phyloP scores from a whole-genome alignment of 371 early-diverging fungal genomes.

The Cladochytrium tenue region DNA sequence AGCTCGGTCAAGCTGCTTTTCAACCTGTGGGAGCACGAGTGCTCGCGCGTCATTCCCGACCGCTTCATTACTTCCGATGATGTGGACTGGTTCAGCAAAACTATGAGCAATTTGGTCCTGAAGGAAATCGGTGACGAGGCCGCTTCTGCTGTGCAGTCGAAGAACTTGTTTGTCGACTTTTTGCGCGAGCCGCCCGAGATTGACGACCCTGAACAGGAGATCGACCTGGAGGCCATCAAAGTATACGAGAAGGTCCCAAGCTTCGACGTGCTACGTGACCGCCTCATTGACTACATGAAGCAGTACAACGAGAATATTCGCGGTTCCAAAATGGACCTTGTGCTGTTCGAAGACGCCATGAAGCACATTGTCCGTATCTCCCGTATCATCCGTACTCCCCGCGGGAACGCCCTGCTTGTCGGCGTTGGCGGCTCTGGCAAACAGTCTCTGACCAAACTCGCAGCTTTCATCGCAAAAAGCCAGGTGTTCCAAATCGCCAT shows the following conservation, averaged over 20 bases:
- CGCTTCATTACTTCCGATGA: constrained; percentile 61
- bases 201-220: constrained; percentile 61
- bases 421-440: constrained; percentile 61
- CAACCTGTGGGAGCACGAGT: constrained; percentile 65
- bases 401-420: constrained; percentile 56
- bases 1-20: constrained; percentile 43
- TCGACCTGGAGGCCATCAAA: constrained; percentile 57
- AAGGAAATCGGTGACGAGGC: constrained; percentile 59
- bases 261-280: constrained; percentile 50
- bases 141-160: constrained; percentile 29
- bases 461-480: constrained; percentile 48
- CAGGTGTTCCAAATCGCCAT: constrained; percentile 56
- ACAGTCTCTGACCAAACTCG: constrained; percentile 48
- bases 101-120: constrained; percentile 36
- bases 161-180: constrained; percentile 59
- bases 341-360: constrained; percentile 57
- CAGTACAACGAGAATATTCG: constrained; percentile 62
- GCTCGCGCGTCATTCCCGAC: constrained; percentile 61
- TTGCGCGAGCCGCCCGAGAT: constrained; percentile 60
- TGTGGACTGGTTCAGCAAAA: constrained; percentile 60
- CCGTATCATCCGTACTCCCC: constrained; percentile 49
- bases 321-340: constrained; percentile 54
- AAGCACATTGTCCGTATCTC: constrained; percentile 59
- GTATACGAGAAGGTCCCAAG: constrained; percentile 60
- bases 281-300: constrained; percentile 56